Evolutionary conservation across 1,284 basidiomycete species (phyloP).

Genomic region (Fomitiporia mediterranea): DNA sequence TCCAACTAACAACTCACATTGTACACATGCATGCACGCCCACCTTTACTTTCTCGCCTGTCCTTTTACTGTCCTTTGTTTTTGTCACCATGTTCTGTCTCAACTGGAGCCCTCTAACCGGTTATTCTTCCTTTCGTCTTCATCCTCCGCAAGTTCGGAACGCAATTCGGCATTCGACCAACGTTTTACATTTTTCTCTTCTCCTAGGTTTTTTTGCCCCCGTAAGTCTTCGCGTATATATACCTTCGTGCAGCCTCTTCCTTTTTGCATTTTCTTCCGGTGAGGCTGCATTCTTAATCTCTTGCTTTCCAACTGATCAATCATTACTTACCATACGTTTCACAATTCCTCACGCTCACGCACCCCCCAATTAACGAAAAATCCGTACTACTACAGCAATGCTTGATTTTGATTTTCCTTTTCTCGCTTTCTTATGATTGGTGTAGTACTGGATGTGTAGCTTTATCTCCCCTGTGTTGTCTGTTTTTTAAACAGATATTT

Average conservation of each 20-base stretch:
- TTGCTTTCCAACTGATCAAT: neutral
- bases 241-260: neutral
- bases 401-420: neutral
- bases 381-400: too few species aligned
- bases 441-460: neutral
- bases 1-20: neutral
- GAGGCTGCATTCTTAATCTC: neutral
- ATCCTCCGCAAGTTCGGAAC: neutral
- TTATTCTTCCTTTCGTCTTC: too few species aligned
- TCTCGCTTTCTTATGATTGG: neutral
- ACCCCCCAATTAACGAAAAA: too few species aligned
- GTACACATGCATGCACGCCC: neutral
- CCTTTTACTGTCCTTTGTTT: neutral
- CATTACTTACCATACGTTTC: too few species aligned
- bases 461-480: neutral
- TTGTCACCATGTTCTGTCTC: too few species aligned
- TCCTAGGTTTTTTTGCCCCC: neutral
- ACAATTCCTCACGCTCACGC: too few species aligned
- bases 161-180: neutral
- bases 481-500: neutral
- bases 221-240: neutral
- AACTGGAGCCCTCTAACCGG: too few species aligned
- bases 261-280: neutral
- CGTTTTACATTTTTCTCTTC: too few species aligned
- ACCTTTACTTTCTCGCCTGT: too few species aligned